Evolutionary conservation across 1,284 basidiomycete genomes (phyloP).

Genomic region (Apiotrichum siamense): DNA sequence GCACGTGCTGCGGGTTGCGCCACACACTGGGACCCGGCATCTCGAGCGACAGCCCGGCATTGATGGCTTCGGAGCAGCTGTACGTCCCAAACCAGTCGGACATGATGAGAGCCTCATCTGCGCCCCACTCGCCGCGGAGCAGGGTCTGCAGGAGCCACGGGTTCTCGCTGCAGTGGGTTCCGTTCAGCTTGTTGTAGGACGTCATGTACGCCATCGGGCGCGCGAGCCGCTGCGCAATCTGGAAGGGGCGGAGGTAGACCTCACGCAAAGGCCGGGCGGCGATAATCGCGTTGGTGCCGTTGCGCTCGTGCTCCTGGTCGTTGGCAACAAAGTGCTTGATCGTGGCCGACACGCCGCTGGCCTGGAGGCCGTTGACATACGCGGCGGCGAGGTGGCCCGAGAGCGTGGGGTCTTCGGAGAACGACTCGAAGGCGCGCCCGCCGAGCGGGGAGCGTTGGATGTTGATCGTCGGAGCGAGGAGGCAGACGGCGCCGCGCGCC

Average conservation of each 20-base stretch:
- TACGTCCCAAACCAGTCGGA: constrained; percentile 55
- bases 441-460: constrained; percentile 69
- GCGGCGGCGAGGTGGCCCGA: constrained; percentile 63
- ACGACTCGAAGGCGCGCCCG: constrained; percentile 53
- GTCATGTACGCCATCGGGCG: constrained; percentile 47
- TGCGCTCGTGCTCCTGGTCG: constrained; percentile 20
- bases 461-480: constrained; percentile 55
- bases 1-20: constrained; percentile 45
- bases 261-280: constrained; percentile 66
- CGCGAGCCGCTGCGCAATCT: constrained; percentile 64
- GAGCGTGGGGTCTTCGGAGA: constrained; percentile 68
- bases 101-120: constrained; percentile 64
- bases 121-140: constrained; percentile 58
- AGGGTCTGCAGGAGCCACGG: constrained; percentile 51
- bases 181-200: constrained; percentile 57
- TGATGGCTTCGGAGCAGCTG: constrained; percentile 58
- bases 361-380: constrained; percentile 66
- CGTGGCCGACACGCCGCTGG: constrained; percentile 56
- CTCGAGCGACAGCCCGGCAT: constrained; percentile 60
- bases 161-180: constrained; percentile 65
- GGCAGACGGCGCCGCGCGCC: constrained; percentile 2
- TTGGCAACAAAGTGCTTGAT: constrained; percentile 37
- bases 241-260: constrained; percentile 74
- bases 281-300: constrained; percentile 43
- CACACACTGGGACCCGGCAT: constrained; percentile 25